Evolutionary conservation across 169 alveolate genomes (phyloP).

Genomic region (Cryptosporidium ubiquitum): DNA sequence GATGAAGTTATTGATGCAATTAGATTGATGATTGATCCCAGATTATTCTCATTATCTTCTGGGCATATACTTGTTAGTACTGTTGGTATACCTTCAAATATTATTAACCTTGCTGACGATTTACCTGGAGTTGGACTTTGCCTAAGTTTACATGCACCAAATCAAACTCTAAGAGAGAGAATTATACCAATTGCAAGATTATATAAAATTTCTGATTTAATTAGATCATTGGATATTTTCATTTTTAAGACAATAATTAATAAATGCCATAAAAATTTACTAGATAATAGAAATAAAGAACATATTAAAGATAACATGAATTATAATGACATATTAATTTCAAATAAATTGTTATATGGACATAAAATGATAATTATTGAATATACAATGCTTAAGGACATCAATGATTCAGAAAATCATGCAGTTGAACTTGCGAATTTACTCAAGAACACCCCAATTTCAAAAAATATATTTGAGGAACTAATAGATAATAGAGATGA

Average conservation of each 20-base stretch:
- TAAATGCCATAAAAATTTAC: constrained; percentile 12
- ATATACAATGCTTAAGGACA: constrained; percentile 74
- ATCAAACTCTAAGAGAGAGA: constrained; percentile 73
- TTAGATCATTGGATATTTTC: constrained; percentile 70
- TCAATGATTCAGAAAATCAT: constrained; percentile 74
- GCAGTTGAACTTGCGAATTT: constrained; percentile 77
- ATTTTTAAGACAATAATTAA: constrained; percentile 45
- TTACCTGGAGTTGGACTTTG: constrained; percentile 78
- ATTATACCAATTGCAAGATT: constrained; percentile 75
- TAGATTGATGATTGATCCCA: constrained; percentile 24
- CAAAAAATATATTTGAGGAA: constrained; percentile 33
- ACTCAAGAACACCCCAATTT: constrained; percentile 39
- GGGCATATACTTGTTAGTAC: constrained; percentile 75
- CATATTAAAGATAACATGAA: constrained; percentile 5
- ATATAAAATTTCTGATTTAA: constrained; percentile 70
- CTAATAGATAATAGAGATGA: constrained; percentile 11
- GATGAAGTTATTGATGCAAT: constrained; percentile 76
- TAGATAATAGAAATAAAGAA: constrained; percentile 39
- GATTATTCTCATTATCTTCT: constrained; percentile 50
- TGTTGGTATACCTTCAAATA: constrained; percentile 77
- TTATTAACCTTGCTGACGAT: constrained; percentile 76
- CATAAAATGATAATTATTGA: constrained; percentile 75
- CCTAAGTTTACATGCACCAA: constrained; percentile 79
- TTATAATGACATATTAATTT: constrained; percentile 33
- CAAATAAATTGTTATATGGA: constrained; percentile 17